A percentile compares a stretch with the other conserved stretches of the same genome.
Evolutionary conservation across 2,329 filamentous ascomycete genomes (phyloP).

Genomic region (Epicoccum nigrum): DNA sequence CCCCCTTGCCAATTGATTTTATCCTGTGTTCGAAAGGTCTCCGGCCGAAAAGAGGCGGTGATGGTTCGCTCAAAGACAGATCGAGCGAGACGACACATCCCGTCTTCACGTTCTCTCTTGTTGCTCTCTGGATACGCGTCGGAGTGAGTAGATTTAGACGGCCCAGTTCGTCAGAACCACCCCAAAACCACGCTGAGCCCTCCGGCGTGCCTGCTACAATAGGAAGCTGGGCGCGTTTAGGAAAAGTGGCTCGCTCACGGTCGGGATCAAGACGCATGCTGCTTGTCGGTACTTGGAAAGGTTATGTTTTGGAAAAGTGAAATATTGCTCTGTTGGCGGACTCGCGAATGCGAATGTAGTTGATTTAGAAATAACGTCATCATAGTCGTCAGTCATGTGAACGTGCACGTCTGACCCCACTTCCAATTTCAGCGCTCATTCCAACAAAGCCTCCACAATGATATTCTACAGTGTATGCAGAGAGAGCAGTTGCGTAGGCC

Average conservation of each 20-base stretch:
- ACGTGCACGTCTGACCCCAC: too few species aligned
- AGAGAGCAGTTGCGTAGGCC: too few species aligned
- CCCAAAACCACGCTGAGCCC: conserved; percentile 35
- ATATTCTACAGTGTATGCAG: too few species aligned
- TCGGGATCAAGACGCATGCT: conserved; percentile 30
- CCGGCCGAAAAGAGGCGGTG: conserved; percentile 62
- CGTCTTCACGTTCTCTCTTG: conserved; percentile 58
- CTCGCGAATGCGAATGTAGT: too few species aligned
- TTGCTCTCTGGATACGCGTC: conserved; percentile 58
- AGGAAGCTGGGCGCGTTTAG: conserved; percentile 28
- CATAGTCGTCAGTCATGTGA: too few species aligned
- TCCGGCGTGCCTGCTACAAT: conserved; percentile 30
- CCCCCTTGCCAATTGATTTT: conserved; percentile 22
- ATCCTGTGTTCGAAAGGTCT: conserved; percentile 56
- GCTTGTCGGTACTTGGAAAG: background rate
- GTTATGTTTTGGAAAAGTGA: too few species aligned
- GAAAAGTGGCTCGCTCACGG: conserved; percentile 26
- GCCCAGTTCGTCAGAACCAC: conserved; percentile 53
- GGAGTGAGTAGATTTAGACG: conserved; percentile 66
- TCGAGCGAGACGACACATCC: conserved; percentile 63
- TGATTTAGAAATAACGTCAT: too few species aligned
- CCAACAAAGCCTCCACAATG: too few species aligned
- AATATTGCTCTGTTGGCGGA: too few species aligned
- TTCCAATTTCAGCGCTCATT: too few species aligned
- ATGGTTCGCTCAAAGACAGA: conserved; percentile 62